These are phyloP conservation scores for Citrus glauca DNA, from an alignment of 345 rosid genomes.

Conservation along the genomic window DNA sequence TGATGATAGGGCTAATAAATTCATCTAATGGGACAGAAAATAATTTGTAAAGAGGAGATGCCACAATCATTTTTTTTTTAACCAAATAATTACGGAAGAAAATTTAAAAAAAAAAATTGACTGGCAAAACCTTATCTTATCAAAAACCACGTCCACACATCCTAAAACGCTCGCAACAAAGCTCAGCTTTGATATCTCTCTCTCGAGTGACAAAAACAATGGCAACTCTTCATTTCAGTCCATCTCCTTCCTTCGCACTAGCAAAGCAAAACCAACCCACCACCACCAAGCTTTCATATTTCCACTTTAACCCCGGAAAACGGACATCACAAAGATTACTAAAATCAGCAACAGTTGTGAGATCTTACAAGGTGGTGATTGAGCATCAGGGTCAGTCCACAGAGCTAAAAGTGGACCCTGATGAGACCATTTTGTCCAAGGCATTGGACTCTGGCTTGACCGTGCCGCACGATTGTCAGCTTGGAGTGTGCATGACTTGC, in stretches of 20 bases:
- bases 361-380: slow-evolving; percentile 65
- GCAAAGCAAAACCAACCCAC: slow-evolving; percentile 33
- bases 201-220: slow-evolving; percentile 23
- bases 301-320: slow-evolving; percentile 17
- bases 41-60: no score
- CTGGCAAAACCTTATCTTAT: slow-evolving; percentile 31
- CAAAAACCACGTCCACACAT: slow-evolving; percentile 42
- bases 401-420: slow-evolving; percentile 78
- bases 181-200: slow-evolving; percentile 4
- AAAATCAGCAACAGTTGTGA: slow-evolving; percentile 18
- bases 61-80: no score
- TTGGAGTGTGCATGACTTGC: slow-evolving; percentile 98
- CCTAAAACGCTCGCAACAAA: background rate
- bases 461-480: slow-evolving; percentile 89
- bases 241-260: slow-evolving; percentile 39
- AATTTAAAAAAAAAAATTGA: background rate
- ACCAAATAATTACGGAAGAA: no score
- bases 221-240: slow-evolving; percentile 61
- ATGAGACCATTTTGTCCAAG: slow-evolving; percentile 78
- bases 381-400: slow-evolving; percentile 70
- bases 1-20: no score
- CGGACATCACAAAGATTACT: background rate
- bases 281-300: slow-evolving; percentile 14
- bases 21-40: no score
- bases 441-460: slow-evolving; percentile 71